A percentile compares a stretch with the other conserved stretches of the same genome.
Conservation (phyloP, 371 early-diverging fungal species). For the Actinomortierella wolfii region DNA sequence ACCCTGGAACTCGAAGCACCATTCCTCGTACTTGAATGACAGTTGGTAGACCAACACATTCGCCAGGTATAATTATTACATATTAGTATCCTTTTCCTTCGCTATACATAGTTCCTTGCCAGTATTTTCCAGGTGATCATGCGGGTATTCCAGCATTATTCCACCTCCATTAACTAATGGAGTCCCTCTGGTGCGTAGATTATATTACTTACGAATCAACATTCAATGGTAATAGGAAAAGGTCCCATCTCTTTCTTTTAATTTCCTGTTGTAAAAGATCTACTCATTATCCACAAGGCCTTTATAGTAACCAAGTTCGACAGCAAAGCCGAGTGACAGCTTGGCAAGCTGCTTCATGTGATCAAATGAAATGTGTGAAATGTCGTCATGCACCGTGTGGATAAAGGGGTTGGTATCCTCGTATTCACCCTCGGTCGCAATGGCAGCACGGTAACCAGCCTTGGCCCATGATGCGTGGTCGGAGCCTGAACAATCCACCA, state of each 20-base stretch:
- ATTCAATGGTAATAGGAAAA: too few relatives aligned
- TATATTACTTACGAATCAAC: too few relatives aligned
- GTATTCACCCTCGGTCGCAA: constrained; percentile 83
- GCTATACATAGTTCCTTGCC: too few relatives aligned
- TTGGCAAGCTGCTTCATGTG: constrained; percentile 88
- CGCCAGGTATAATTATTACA: too few relatives aligned
- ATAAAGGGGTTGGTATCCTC: constrained; percentile 72
- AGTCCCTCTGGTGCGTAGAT: too few relatives aligned
- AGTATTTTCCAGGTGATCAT: too few relatives aligned
- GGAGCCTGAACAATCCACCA: constrained; percentile 41
- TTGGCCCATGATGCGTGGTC: constrained; percentile 95
- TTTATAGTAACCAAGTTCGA: constrained; percentile 70
- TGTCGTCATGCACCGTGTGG: constrained; percentile 74
- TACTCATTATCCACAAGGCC: constrained; percentile 22
- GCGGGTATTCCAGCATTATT: too few relatives aligned
- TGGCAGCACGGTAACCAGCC: constrained; percentile 83
- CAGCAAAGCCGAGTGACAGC: constrained; percentile 81
- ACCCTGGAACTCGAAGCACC: too few relatives aligned
- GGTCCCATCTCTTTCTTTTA: background rate
- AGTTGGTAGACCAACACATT: too few relatives aligned
- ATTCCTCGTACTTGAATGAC: too few relatives aligned
- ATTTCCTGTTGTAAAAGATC: background rate
- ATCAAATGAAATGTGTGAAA: constrained; percentile 76
- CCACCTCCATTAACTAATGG: too few relatives aligned
- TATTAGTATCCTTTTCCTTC: too few relatives aligned